Percentiles rank a stretch among this genome's conserved stretches.
These are phyloP conservation scores for Somion occarium DNA, from an alignment of 1,284 basidiomycete genomes.

Conservation along the genomic window DNA sequence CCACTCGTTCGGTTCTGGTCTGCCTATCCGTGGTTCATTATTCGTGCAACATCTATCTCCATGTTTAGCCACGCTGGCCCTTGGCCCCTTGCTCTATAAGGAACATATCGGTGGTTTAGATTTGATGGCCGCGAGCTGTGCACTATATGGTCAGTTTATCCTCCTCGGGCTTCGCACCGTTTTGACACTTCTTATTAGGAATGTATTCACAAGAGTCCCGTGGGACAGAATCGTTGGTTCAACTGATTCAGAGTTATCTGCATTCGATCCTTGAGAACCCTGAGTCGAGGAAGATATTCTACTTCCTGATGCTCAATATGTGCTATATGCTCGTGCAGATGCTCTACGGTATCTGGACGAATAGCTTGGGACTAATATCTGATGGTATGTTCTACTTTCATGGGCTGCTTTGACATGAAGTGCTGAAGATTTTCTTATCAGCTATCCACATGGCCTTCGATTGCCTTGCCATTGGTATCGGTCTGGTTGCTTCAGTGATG, in stretches of 20 bases:
- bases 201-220: not conserved
- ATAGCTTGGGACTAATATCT: conserved; percentile 93
- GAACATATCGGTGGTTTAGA: not conserved
- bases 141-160: not conserved
- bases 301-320: conserved; percentile 93
- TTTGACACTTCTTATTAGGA: not conserved
- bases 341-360: conserved; percentile 97
- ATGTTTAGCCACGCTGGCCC: not conserved
- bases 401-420: not conserved
- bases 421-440: conserved; percentile 27
- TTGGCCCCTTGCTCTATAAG: not conserved
- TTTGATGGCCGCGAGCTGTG: not conserved
- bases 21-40: not conserved
- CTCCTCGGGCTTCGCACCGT: not conserved
- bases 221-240: not conserved
- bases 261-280: conserved; percentile 87
- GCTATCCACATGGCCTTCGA: conserved; percentile 99
- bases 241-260: conserved; percentile 37
- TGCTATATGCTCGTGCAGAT: conserved; percentile 96
- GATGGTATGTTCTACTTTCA: conserved; percentile 64
- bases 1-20: not conserved
- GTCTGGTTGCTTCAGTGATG: conserved; percentile 95
- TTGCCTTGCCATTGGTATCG: conserved; percentile 96
- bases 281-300: conserved; percentile 94
- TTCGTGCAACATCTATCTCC: not conserved